Evolutionary conservation across 768 basidiomycete genomes (phyloP), one percentile per base, ranked within the genome.

Genomic region (Sarcodon aspratus): DNA sequence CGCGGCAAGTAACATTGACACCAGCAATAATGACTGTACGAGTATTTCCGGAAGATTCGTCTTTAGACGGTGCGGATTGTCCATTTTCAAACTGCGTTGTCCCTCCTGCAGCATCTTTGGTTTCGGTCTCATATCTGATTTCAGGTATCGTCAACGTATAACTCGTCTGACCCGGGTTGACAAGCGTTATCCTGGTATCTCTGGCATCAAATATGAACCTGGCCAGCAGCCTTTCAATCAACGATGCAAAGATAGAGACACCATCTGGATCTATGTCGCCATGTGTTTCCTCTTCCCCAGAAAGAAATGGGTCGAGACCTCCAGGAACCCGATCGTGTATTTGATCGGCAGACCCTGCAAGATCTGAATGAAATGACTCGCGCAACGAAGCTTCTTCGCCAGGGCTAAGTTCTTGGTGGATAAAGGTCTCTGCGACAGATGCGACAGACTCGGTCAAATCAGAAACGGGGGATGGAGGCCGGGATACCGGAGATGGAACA

Each of bases 401-500:
- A 7, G 75, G 69, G 18, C 80, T 73, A 45, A 96, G 69, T 58
- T 93, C 89, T 53, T 88, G 75, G 44, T 93, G 85, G 21, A 95
- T 70, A 65, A 97, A 97, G 3, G 83, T 80, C 55, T 90, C 83
- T 1, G 92, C 88, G 11, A 85, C 78, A n/a, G 82, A 82, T 27
- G 75, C 75, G n/a, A 91, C 82, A 18, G 92, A 92, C 43, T 82
- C 78, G 4, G 87, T 69, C 11, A 94, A 72, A 59, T 82, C 75
- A 51, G 57, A 13, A 55, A 52, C 37, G 35, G 27, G 6, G 50
- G 48, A 17, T 44, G 50, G 44, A 43, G 55, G 45, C 56, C 37
- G 31, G 38, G 47, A 48, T 36, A 57, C 50, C 44, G 57, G 55
- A 43, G 49, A 62, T 15, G 55, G 59, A 43, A 33, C 61, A 47